phyloP scores from a whole-genome alignment of 1,139 yeast genomes.

The Magnusiomyces suaveolens region DNA sequence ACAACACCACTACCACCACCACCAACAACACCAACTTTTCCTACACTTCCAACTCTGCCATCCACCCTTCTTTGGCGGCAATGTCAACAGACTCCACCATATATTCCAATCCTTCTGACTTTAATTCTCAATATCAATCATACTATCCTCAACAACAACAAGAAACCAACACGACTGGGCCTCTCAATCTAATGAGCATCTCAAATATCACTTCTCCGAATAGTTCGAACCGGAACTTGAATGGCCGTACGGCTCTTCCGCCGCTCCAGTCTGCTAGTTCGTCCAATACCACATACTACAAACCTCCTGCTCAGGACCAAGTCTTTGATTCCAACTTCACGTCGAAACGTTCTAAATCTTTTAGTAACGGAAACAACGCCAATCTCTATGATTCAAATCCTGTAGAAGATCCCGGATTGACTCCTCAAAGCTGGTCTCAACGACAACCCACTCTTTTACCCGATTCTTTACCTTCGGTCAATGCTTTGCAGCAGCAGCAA shows the following conservation, averaged over 20 bases:
- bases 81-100: neutral
- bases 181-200: slow-evolving; percentile 3
- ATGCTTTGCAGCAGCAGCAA: neutral
- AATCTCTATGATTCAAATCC: too few relatives aligned
- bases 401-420: neutral
- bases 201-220: neutral
- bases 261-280: neutral
- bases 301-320: neutral
- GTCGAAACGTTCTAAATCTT: too few relatives aligned
- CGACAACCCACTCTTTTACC: neutral
- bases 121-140: neutral
- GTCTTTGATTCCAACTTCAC: neutral
- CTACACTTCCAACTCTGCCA: neutral
- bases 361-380: too few relatives aligned
- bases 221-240: neutral
- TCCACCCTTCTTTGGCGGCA: slow-evolving; percentile 7
- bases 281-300: neutral
- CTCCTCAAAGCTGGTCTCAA: slow-evolving; percentile 1
- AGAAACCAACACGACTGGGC: neutral
- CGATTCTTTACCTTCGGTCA: slow-evolving; percentile 2
- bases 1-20: too few relatives aligned
- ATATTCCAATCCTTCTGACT: neutral
- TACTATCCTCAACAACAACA: neutral
- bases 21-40: neutral
- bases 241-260: neutral